Evolutionary conservation across 257 asterid genomes (phyloP).

Genomic region (Solanum acaule): DNA sequence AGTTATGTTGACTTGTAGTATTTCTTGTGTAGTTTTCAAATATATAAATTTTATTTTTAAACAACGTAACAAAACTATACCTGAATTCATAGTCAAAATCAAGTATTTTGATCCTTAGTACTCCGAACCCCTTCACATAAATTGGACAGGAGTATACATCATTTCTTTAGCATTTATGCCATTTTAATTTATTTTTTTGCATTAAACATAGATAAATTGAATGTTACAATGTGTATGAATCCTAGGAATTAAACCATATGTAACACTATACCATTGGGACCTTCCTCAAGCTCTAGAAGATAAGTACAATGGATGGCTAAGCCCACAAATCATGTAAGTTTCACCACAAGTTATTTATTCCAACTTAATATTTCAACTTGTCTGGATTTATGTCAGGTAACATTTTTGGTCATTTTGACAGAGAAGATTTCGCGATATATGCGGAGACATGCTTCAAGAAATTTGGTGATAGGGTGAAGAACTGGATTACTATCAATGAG

Average conservation of each 20-base stretch:
- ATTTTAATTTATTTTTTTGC: no score
- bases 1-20: background rate
- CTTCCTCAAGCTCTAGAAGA: conserved; percentile 80
- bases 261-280: conserved; percentile 90
- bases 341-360: background rate
- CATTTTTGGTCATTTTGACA: conserved; percentile 9
- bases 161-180: background rate
- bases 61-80: background rate
- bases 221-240: background rate
- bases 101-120: background rate
- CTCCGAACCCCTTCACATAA: background rate
- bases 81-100: background rate
- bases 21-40: background rate
- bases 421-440: conserved; percentile 54
- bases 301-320: conserved; percentile 62
- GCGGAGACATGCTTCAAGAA: conserved; percentile 77
- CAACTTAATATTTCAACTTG: background rate
- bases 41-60: background rate
- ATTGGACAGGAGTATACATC: background rate
- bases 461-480: conserved; percentile 83
- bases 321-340: conserved; percentile 54
- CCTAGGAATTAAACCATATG: conserved; percentile 75
- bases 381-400: background rate
- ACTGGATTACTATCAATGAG: conserved; percentile 94
- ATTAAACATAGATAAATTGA: background rate